Evolutionary conservation across 108 stramenopile genomes (phyloP).

Genomic region (Asterionellopsis glacialis): DNA sequence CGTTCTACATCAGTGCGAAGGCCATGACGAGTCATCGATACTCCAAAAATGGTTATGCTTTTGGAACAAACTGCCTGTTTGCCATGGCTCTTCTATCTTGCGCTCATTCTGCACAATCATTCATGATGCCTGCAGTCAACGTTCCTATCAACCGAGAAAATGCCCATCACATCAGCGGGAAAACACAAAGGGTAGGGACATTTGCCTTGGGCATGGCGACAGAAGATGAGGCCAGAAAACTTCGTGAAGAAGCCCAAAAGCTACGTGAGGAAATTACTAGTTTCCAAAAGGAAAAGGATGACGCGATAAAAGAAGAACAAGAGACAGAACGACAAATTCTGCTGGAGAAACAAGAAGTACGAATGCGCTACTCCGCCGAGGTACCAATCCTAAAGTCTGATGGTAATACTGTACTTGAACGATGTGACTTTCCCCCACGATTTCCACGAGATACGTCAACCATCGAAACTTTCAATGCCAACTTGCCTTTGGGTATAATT

Average conservation of each 20-base stretch:
- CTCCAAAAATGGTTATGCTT: too few species aligned
- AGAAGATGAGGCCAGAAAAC: constrained; percentile 21
- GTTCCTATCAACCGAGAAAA: too few species aligned
- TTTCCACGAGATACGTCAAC: constrained; percentile 23
- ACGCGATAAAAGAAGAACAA: constrained; percentile 6
- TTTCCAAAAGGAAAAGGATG: constrained; percentile 42
- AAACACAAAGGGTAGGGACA: too few species aligned
- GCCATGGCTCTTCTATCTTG: too few species aligned
- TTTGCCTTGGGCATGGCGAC: too few species aligned
- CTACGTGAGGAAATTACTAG: constrained; percentile 44
- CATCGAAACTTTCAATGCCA: constrained; percentile 34
- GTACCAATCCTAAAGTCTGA: constrained; percentile 80
- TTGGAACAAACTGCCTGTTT: too few species aligned
- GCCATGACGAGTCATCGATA: too few species aligned
- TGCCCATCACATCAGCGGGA: too few species aligned
- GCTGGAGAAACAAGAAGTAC: constrained; percentile 10
- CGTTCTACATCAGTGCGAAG: too few species aligned
- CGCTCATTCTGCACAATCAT: too few species aligned
- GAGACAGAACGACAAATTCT: constrained; percentile 26
- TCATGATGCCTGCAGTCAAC: too few species aligned
- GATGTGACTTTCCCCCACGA: constrained; percentile 59
- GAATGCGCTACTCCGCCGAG: constrained; percentile 46
- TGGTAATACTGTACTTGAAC: constrained; percentile 59
- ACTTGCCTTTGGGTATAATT: constrained; percentile 64
- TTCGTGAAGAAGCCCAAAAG: constrained; percentile 44